phyloP scores from a whole-genome alignment of 441 rosid species.

The Cnidoscolus chayamansa region DNA sequence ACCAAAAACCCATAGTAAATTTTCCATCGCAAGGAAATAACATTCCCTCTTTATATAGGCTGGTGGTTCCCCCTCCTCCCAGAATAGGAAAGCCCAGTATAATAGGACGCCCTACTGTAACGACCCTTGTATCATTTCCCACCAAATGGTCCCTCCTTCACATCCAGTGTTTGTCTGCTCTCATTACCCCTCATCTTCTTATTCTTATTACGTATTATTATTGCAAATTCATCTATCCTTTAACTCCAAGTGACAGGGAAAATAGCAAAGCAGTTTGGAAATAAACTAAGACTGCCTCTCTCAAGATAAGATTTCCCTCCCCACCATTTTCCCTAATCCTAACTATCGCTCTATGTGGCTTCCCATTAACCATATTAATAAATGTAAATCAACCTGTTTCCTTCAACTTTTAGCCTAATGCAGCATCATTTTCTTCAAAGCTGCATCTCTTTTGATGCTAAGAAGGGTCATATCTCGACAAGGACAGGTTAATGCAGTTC shows the following conservation, averaged over 20 bases:
- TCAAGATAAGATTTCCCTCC: neutral
- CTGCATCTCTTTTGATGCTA: neutral
- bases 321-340: neutral
- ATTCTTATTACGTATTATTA: no score
- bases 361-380: neutral
- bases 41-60: no score
- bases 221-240: neutral
- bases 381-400: neutral
- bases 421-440: neutral
- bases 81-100: no score
- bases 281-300: neutral
- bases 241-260: neutral
- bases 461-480: neutral
- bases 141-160: no score
- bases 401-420: neutral
- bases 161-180: no score
- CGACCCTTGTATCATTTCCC: no score
- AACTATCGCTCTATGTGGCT: neutral
- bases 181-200: no score
- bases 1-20: no score
- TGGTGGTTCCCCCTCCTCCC: no score
- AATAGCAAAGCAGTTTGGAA: neutral
- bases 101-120: no score
- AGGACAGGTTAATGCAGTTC: neutral
- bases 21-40: no score